Percentiles rank a stretch among this genome's conserved stretches.
These are phyloP conservation scores for Ulmus americana DNA, from an alignment of 331 rosid species.

Conservation along the genomic window DNA sequence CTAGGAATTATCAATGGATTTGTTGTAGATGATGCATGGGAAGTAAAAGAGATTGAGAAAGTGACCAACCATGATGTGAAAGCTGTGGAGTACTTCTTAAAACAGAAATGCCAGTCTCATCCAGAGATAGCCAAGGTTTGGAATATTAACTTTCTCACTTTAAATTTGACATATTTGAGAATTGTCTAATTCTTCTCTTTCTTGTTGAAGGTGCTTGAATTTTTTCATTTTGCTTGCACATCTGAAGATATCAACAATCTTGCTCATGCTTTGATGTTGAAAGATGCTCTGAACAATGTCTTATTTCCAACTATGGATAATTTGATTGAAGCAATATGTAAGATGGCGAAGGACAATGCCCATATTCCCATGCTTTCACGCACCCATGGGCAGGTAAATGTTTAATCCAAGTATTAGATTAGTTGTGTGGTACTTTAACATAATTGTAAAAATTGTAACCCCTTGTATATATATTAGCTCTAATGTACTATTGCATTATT, in stretches of 20 bases:
- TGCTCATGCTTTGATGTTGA: constrained; percentile 85
- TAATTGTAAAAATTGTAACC: not conserved
- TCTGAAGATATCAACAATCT: constrained; percentile 93
- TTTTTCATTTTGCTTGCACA: constrained; percentile 88
- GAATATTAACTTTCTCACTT: not conserved
- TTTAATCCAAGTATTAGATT: not conserved
- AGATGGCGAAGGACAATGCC: constrained; percentile 60
- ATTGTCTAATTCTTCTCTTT: not conserved
- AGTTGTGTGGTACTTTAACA: not conserved
- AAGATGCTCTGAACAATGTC: constrained; percentile 51
- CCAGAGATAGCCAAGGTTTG: constrained; percentile 64
- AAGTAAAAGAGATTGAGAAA: constrained; percentile 65
- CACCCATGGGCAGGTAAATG: constrained; percentile 78
- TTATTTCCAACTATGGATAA: constrained; percentile 62
- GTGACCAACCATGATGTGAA: constrained; percentile 85
- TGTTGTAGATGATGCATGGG: constrained; percentile 52
- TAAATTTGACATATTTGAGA: constrained; percentile 7
- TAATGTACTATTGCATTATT: not conserved
- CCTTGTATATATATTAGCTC: too few relatives aligned
- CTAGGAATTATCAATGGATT: constrained; percentile 52
- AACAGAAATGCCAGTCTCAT: constrained; percentile 62
- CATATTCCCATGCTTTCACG: constrained; percentile 74
- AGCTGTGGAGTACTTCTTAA: constrained; percentile 89
- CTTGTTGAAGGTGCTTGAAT: constrained; percentile 66
- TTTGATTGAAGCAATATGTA: constrained; percentile 49